A percentile compares a stretch with the other conserved stretches of the same genome.
Conservation (phyloP, 1,284 basidiomycete genomes). For the Pholiota adiposa region DNA sequence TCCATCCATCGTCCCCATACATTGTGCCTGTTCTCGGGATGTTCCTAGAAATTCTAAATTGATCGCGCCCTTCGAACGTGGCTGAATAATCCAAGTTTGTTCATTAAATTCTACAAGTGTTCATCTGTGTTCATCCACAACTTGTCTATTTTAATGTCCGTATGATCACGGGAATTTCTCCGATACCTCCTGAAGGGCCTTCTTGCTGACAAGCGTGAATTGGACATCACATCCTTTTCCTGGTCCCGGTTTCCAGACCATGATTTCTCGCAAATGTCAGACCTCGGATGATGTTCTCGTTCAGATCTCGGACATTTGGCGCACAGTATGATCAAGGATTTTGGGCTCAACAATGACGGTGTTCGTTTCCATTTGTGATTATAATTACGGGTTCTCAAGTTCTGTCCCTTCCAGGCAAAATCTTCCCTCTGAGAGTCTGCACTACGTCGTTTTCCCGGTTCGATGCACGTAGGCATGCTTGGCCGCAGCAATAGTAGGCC, state of each 20-base stretch:
- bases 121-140: background rate
- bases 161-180: conserved; percentile 13
- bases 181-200: conserved; percentile 8
- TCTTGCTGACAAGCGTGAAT: background rate
- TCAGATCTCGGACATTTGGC: conserved; percentile 20
- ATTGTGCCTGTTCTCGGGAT: background rate
- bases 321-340: conserved; percentile 3
- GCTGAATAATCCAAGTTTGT: background rate
- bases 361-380: conserved; percentile 10
- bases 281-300: conserved; percentile 16
- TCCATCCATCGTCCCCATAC: background rate
- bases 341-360: conserved; percentile 11
- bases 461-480: conserved; percentile 5
- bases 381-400: conserved; percentile 5
- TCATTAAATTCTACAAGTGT: background rate
- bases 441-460: conserved; percentile 13
- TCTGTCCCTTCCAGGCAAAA: conserved; percentile 15
- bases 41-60: background rate
- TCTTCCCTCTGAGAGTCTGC: conserved; percentile 16
- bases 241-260: no score
- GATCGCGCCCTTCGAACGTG: background rate
- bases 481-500: conserved; percentile 8
- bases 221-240: background rate
- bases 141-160: background rate
- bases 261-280: background rate